phyloP scores from a whole-genome alignment of 345 rosid species.

The Eucalyptus microcorys region DNA sequence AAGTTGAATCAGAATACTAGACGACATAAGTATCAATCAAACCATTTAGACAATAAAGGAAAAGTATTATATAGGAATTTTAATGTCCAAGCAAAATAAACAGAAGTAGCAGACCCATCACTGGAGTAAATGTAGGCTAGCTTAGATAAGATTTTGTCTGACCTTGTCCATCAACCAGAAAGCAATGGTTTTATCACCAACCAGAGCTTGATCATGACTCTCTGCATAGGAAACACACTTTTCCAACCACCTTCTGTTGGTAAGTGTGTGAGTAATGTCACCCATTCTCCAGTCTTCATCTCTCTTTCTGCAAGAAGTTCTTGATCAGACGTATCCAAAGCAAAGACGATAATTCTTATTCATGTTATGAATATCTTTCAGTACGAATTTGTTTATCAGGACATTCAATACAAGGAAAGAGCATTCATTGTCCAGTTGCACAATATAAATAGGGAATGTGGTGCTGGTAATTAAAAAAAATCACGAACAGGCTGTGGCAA shows the following conservation, averaged over 20 bases:
- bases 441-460: neutral
- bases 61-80: neutral
- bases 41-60: neutral
- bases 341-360: neutral
- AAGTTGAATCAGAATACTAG: neutral
- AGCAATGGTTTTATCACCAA: slow-evolving; percentile 96
- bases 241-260: slow-evolving; percentile 86
- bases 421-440: neutral
- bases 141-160: neutral
- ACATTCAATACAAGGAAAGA: neutral
- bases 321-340: neutral
- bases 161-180: slow-evolving; percentile 99
- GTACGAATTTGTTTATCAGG: neutral
- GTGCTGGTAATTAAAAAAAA: neutral
- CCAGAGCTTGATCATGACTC: slow-evolving; percentile 98
- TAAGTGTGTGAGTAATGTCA: slow-evolving; percentile 60
- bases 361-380: neutral
- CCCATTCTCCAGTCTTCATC: slow-evolving; percentile 91
- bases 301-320: slow-evolving; percentile 33
- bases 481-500: neutral
- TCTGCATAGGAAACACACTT: slow-evolving; percentile 87
- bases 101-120: neutral
- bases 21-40: neutral
- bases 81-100: neutral
- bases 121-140: neutral